Conservation (phyloP, 345 rosid genomes). For the Erodium maritimum region DNA sequence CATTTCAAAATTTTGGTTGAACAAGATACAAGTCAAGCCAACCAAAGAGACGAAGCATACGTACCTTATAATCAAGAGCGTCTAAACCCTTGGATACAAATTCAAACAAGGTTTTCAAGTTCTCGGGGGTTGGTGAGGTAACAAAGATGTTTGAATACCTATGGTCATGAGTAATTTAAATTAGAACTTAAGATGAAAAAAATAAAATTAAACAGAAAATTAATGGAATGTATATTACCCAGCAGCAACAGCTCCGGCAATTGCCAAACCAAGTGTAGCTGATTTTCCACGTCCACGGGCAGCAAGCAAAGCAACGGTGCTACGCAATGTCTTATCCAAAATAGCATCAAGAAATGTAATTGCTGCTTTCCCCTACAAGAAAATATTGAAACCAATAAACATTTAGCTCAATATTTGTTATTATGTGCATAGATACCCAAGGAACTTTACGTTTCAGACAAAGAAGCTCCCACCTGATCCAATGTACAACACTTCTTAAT, state of each 20-base stretch:
- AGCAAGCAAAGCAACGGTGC: slow-evolving; percentile 88
- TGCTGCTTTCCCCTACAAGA: slow-evolving; percentile 82
- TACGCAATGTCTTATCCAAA: slow-evolving; percentile 71
- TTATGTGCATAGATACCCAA: slow-evolving; percentile 1
- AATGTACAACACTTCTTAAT: slow-evolving; percentile 82
- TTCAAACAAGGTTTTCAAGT: slow-evolving; percentile 75
- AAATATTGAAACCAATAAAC: slow-evolving; percentile 12
- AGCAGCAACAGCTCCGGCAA: slow-evolving; percentile 88
- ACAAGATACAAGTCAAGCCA: too few species aligned
- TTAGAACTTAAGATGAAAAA: slow-evolving; percentile 11
- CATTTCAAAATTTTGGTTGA: too few species aligned
- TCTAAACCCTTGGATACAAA: slow-evolving; percentile 84
- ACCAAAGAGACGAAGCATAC: neutral
- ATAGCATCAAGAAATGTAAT: slow-evolving; percentile 79
- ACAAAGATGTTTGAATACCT: slow-evolving; percentile 92
- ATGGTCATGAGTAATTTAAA: slow-evolving; percentile 7
- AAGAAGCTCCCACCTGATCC: slow-evolving; percentile 60
- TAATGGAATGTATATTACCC: slow-evolving; percentile 36
- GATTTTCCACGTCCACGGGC: slow-evolving; percentile 99
- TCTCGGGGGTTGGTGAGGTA: slow-evolving; percentile 94
- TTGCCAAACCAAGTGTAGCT: slow-evolving; percentile 86
- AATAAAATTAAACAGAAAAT: neutral
- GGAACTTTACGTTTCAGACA: neutral
- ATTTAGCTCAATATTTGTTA: neutral
- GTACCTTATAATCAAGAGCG: slow-evolving; percentile 78